Evolutionary conservation across 164 flowering plant genomes (phyloP).

Genomic region (Cinnamomum chago): DNA sequence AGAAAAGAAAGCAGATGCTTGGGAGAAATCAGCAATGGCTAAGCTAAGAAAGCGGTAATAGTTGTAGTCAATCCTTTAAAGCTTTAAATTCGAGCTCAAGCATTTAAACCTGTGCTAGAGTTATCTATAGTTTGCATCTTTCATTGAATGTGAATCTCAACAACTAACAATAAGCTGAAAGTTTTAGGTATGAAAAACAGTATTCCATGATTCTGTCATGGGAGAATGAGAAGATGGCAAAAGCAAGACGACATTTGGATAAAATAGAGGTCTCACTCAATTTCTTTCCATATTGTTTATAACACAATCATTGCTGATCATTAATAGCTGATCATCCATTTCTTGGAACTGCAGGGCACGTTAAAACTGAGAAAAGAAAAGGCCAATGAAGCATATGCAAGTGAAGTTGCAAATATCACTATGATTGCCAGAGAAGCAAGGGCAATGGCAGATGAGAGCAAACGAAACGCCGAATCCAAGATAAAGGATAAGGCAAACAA

Average conservation of each 20-base stretch:
- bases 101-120: neutral
- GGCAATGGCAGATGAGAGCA: constrained; percentile 47
- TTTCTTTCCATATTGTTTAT: no score
- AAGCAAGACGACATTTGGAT: constrained; percentile 45
- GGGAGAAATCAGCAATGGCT: constrained; percentile 54
- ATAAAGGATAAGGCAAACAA: constrained; percentile 53
- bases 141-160: neutral
- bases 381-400: constrained; percentile 35
- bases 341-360: constrained; percentile 32
- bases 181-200: constrained; percentile 53
- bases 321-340: neutral
- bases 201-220: constrained; percentile 42
- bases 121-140: neutral
- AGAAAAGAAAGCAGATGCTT: constrained; percentile 43
- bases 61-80: neutral
- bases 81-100: neutral
- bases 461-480: constrained; percentile 45
- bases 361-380: constrained; percentile 38
- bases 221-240: constrained; percentile 60
- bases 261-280: constrained; percentile 43
- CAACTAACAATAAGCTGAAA: neutral
- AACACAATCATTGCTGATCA: neutral
- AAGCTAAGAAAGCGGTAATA: constrained; percentile 50
- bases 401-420: constrained; percentile 47
- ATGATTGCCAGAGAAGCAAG: constrained; percentile 54